Evolutionary conservation across 1,284 basidiomycete genomes (phyloP).

Genomic region (Thecaphora thlaspeos): DNA sequence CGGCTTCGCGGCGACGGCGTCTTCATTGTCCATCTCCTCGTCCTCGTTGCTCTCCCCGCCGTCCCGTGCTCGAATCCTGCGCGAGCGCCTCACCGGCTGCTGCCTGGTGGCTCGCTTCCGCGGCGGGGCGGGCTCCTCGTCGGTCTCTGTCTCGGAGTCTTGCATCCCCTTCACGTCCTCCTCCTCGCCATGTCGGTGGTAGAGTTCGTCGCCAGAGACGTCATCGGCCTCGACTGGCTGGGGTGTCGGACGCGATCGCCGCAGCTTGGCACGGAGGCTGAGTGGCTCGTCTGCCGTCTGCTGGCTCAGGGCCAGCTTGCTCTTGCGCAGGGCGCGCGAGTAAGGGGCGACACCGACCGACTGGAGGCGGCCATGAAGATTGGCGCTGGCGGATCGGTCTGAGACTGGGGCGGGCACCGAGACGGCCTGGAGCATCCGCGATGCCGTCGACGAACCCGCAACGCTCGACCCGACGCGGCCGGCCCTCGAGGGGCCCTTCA

Average conservation of each 20-base stretch:
- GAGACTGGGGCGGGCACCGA: conserved; percentile 34
- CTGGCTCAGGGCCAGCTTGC: conserved; percentile 14
- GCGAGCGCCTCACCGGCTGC: conserved; percentile 1
- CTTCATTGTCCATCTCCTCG: conserved; percentile 8
- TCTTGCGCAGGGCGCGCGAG: conserved; percentile 34
- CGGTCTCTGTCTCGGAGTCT: conserved; percentile 13
- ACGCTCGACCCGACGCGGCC: conserved; percentile 45
- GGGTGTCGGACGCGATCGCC: conserved; percentile 3
- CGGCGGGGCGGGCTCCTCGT: not conserved
- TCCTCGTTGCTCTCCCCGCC: conserved; percentile 5
- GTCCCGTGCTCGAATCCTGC: not conserved
- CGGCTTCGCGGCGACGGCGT: not conserved
- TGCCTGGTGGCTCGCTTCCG: not conserved
- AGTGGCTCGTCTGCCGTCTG: conserved; percentile 8
- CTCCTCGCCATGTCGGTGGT: conserved; percentile 8
- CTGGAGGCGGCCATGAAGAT: conserved; percentile 7
- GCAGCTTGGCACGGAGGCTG: conserved; percentile 16
- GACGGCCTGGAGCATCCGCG: conserved; percentile 8
- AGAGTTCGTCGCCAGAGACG: conserved; percentile 4
- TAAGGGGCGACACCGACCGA: conserved; percentile 40
- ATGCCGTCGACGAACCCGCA: not conserved
- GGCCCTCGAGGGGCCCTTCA: conserved; percentile 24
- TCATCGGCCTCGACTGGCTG: conserved; percentile 1
- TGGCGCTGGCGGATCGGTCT: conserved; percentile 12
- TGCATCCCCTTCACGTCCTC: conserved; percentile 13